Conservation (phyloP, 2,329 filamentous ascomycete species). For the Trichoderma atroviride region DNA sequence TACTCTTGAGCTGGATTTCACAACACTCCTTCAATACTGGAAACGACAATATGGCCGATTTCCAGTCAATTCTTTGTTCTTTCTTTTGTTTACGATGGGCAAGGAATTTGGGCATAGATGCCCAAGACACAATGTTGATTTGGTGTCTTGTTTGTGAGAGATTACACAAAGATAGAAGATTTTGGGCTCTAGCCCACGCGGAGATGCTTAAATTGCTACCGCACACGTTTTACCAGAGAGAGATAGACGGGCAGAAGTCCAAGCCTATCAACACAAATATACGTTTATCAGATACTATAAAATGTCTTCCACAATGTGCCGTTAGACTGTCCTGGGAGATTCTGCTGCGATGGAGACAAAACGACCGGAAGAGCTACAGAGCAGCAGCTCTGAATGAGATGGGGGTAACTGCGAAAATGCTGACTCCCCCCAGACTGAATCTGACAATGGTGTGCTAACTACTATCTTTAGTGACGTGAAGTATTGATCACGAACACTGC, state of each 20-base stretch:
- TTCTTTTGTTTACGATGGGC: constrained; percentile 15
- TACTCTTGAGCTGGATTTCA: constrained; percentile 16
- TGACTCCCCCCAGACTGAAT: background rate
- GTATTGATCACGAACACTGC: constrained; percentile 1
- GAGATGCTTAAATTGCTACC: constrained; percentile 20
- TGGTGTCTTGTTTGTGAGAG: constrained; percentile 22
- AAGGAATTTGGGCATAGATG: background rate
- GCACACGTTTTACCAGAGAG: constrained; percentile 24
- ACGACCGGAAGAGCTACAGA: background rate
- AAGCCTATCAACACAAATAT: constrained; percentile 23
- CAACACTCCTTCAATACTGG: constrained; percentile 14
- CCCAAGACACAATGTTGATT: background rate
- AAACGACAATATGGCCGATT: background rate
- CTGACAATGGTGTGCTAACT: background rate
- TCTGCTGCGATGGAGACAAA: background rate
- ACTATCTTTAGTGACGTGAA: background rate
- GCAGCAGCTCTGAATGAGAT: background rate
- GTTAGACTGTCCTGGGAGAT: background rate
- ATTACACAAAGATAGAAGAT: constrained; percentile 25
- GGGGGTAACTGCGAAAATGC: background rate
- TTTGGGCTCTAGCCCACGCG: constrained; percentile 22
- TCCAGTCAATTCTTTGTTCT: background rate
- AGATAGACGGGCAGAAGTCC: background rate
- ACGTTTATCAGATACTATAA: constrained; percentile 22
- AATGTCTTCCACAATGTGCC: background rate